phyloP scores from a whole-genome alignment of 257 asterid genomes.

The Solanum chaucha region DNA sequence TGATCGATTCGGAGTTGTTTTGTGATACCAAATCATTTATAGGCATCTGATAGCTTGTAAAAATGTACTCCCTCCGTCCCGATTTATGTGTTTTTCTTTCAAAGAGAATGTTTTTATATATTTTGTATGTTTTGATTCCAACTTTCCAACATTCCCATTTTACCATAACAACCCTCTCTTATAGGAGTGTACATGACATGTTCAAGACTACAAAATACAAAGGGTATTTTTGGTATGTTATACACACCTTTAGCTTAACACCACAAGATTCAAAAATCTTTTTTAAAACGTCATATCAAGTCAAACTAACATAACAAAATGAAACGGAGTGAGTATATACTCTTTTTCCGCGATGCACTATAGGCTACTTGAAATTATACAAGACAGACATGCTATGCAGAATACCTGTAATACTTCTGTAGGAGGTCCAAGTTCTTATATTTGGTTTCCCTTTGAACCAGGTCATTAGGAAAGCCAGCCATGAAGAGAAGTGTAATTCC shows the following conservation, averaged over 20 bases:
- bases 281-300: neutral
- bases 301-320: neutral
- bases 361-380: neutral
- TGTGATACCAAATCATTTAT: neutral
- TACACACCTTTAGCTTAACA: neutral
- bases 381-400: neutral
- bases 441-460: constrained; percentile 21
- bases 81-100: neutral
- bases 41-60: neutral
- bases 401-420: constrained; percentile 21
- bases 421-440: constrained; percentile 17
- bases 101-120: neutral
- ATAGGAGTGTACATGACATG: neutral
- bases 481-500: constrained; percentile 25
- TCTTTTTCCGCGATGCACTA: neutral
- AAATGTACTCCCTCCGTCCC: neutral
- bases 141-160: neutral
- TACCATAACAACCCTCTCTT: neutral
- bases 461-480: constrained; percentile 18
- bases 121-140: neutral
- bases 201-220: neutral
- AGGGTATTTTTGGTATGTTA: neutral
- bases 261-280: neutral
- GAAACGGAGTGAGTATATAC: neutral
- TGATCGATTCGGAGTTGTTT: neutral